A percentile compares a stretch with the other conserved stretches of the same genome.
Conservation (phyloP, 176 grass and related monocot species). For the Musa schizocarpa region DNA sequence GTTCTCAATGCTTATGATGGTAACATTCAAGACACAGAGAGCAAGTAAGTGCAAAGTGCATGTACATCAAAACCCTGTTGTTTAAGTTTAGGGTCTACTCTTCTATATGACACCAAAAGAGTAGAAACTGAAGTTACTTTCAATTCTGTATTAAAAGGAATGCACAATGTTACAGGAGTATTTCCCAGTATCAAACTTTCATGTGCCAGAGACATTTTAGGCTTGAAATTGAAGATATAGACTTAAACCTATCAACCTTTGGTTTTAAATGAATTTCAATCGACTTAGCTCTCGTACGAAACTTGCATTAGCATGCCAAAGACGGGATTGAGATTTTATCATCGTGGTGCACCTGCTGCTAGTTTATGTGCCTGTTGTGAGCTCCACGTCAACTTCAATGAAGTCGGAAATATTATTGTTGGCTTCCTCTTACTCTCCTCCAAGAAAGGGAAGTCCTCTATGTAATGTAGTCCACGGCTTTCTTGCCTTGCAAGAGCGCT, state of each 20-base stretch:
- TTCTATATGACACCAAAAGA: no score
- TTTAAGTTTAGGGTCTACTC: no score
- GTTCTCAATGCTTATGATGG: no score
- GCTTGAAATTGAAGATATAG: background rate
- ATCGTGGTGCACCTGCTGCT: background rate
- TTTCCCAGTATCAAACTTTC: background rate
- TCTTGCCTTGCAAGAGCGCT: slow-evolving; percentile 80
- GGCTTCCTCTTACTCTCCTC: slow-evolving; percentile 95
- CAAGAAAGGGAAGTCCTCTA: slow-evolving; percentile 82
- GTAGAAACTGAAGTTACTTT: background rate
- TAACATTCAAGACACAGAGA: no score
- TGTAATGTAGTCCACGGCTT: slow-evolving; percentile 86
- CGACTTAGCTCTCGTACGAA: no score
- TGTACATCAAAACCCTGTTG: no score
- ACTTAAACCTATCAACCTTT: no score
- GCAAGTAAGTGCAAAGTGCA: no score
- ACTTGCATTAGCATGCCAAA: no score
- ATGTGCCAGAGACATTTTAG: background rate
- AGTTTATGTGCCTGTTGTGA: slow-evolving; percentile 81
- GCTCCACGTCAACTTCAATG: slow-evolving; percentile 75
- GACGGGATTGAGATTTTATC: background rate
- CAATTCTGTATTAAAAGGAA: background rate
- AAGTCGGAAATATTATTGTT: slow-evolving; percentile 71
- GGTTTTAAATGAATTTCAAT: no score
- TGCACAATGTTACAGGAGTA: background rate